Evolutionary conservation across 306 rosid genomes (phyloP).

Genomic region (Trifolium repens): DNA sequence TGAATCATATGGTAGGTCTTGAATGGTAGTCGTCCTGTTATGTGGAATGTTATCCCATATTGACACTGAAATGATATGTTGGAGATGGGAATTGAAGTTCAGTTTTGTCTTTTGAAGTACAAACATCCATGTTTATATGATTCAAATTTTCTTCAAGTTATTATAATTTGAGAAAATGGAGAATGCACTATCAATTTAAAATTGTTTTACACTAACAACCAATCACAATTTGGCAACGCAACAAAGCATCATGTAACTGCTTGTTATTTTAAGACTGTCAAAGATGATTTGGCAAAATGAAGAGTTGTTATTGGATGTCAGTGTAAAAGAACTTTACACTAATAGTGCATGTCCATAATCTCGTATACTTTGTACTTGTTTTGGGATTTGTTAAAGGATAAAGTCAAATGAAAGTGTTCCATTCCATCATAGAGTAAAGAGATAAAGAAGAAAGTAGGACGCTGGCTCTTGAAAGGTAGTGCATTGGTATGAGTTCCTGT

Average conservation of each 20-base stretch:
- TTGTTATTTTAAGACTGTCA: neutral
- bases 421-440: slow-evolving; percentile 13
- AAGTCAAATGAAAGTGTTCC: slow-evolving; percentile 12
- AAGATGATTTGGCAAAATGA: neutral
- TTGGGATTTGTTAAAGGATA: slow-evolving; percentile 34
- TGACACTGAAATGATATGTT: slow-evolving; percentile 29
- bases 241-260: neutral
- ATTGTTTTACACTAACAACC: neutral
- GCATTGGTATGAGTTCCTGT: neutral
- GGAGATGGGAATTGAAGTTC: slow-evolving; percentile 17
- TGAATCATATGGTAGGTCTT: slow-evolving; percentile 23
- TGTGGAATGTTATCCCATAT: slow-evolving; percentile 32
- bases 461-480: neutral
- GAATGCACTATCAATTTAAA: too few relatives aligned
- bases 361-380: neutral
- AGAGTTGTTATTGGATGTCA: neutral
- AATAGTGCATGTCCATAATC: neutral
- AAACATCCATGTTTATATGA: slow-evolving; percentile 6
- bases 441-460: slow-evolving; percentile 14
- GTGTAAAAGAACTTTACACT: too few relatives aligned
- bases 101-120: slow-evolving; percentile 11
- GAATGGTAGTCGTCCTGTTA: neutral
- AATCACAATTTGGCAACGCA: neutral
- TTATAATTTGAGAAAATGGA: neutral
- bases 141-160: slow-evolving; percentile 28